Evolutionary conservation across 345 rosid genomes (phyloP), one percentile per base, ranked within the genome.

Genomic region (Trapa incisa): DNA sequence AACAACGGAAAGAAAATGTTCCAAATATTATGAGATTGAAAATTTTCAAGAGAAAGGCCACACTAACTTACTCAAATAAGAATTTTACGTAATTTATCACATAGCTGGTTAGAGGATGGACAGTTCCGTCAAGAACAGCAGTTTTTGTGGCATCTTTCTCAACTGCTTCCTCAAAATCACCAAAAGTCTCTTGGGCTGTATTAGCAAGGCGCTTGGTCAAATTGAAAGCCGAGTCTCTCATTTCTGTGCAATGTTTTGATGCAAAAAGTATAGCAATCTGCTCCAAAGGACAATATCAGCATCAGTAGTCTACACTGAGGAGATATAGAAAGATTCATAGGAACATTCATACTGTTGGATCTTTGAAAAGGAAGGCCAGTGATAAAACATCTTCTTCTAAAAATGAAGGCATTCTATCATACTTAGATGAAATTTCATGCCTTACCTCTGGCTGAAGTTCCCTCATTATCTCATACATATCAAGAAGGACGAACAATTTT

Each of bases 381-480:
- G n/a, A 15, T 7, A 54, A 35, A 17, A n/a, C 35, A 37, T 15
- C 62, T 15, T 36, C 38, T 8, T 35, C 15, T 17, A 43, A 48
- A 33, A 61, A 10, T 12, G 47, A 43, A 32, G 43, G 7, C 42
- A 39, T 39, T 45, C 48, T n/a, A 60, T 68, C 62, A 10, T 56
- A 53, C 2, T 22, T 67, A 11, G 35, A 37, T 12, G 45, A 39
- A 58, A 35, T 15, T 13, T 16, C 35, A 15, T 38, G 37, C 54
- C 61, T 47, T 88, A 94, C 99, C 96, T 85, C 99, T 37, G 92
- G 80, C 67, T 85, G 87, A 72, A 91, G 86, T 79, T 91, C 99
- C 77, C 96, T 80, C 99, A 94, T 87, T 57, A 91, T 91, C 85
- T 94, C 99, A 64, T 86, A 94, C 99, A 94, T 94, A 78, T 94